These are phyloP conservation scores for Metschnikowia lunata DNA, from an alignment of 805 yeast genomes.

Conservation along the genomic window DNA sequence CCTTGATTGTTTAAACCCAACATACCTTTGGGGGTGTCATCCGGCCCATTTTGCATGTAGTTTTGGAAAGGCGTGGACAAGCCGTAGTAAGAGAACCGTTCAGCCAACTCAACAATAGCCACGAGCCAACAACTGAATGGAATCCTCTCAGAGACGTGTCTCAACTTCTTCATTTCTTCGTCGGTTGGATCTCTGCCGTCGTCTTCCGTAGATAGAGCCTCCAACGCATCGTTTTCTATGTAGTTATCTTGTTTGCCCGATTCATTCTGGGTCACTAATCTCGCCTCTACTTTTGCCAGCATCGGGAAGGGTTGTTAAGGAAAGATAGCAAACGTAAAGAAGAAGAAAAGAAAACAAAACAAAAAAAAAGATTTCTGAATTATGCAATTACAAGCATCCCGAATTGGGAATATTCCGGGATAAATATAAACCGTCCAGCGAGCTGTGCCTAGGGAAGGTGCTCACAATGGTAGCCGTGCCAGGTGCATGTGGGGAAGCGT, in stretches of 20 bases:
- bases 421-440: too few species aligned
- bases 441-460: too few species aligned
- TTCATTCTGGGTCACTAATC: not conserved
- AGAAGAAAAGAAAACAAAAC: too few species aligned
- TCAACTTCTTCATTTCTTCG: slow-evolving; percentile 47
- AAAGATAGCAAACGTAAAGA: too few species aligned
- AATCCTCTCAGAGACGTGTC: slow-evolving; percentile 48
- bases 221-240: not conserved
- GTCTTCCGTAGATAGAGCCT: slow-evolving; percentile 11
- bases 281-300: not conserved
- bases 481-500: too few species aligned
- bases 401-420: too few species aligned
- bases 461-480: too few species aligned
- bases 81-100: slow-evolving; percentile 79
- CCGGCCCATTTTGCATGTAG: slow-evolving; percentile 58
- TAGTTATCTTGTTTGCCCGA: not conserved
- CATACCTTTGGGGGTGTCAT: slow-evolving; percentile 46
- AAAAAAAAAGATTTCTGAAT: too few species aligned
- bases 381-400: too few species aligned
- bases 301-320: not conserved
- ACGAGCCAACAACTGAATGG: slow-evolving; percentile 57
- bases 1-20: slow-evolving; percentile 55
- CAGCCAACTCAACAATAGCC: slow-evolving; percentile 71
- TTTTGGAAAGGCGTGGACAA: slow-evolving; percentile 71
- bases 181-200: slow-evolving; percentile 48